Evolutionary conservation across 441 rosid species (phyloP).

Genomic region (Breynia disticha): DNA sequence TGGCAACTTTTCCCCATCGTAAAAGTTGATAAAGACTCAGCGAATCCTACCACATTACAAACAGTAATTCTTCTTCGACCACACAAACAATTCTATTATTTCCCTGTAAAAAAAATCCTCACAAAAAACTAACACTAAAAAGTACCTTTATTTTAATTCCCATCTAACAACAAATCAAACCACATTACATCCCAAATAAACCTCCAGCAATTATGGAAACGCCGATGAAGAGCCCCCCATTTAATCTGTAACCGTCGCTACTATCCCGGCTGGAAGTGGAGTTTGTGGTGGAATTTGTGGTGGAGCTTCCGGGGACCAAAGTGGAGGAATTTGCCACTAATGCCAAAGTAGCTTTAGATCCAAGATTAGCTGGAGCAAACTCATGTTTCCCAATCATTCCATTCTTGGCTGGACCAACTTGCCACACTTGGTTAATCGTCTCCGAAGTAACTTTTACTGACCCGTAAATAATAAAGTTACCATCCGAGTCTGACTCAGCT

Average conservation of each 20-base stretch:
- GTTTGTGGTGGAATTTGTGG: not conserved
- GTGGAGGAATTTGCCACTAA: conserved; percentile 8
- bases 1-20: no score
- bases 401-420: conserved; percentile 42
- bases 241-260: not conserved
- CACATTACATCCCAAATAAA: no score
- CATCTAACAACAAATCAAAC: no score
- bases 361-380: conserved; percentile 15
- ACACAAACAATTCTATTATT: no score
- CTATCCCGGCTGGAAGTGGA: no score
- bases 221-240: not conserved
- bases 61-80: no score
- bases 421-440: conserved; percentile 72
- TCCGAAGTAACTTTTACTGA: conserved; percentile 41
- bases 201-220: not conserved
- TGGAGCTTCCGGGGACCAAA: not conserved
- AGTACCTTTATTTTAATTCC: no score
- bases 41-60: no score
- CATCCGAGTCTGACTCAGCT: conserved; percentile 19
- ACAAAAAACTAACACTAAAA: no score
- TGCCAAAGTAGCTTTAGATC: conserved; percentile 14
- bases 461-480: conserved; percentile 33
- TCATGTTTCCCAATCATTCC: conserved; percentile 36
- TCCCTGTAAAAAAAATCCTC: no score
- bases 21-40: no score